Base-by-base conservation (phyloP, 139 green algal species). In the Coelastrella sp. region DNA sequence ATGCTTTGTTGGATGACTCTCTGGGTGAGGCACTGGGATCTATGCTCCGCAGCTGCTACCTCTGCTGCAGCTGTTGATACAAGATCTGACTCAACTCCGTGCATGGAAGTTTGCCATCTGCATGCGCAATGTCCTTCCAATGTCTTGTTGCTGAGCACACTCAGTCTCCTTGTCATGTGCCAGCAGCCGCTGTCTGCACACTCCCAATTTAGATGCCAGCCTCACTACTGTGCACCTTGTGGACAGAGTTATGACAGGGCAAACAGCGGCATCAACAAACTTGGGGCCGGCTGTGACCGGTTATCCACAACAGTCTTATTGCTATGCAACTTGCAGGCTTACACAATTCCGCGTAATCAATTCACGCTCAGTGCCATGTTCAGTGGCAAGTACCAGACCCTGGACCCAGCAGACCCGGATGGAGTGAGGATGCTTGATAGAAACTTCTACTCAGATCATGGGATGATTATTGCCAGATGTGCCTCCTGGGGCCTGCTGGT, bases 1-100 rank as follows among this genome's bases (percentile, higher is more conserved):
- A n/a, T 78, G 63, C 83, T 88, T 22, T 76, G 60, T 65, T 76
- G 59, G 60, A 80, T 88, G 83, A 68, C 25, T 14, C 83, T 88
- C 17, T 80, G 63, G 83, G 83, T 88, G 83, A 70, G 79, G 63
- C 63, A 72, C 12, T 22, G 63, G 63, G 63, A 14, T 72, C 12
- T 3, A 72, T 49, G 35, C 35, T 49, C 35, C 3, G 35, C 35
- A 49, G 35, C 35, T 49, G 35, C 35, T 49, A 49, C 35, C 19
- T 19, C 66, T 3, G 66, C 66, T 75, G 66, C 66, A 49, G 35
- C 35, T 49, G 35, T 49, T 49, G 35, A 3, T 49, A 49, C 35
- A 49, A 49, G 35, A 49, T 49, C 35, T 49, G 35, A 49, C 35
- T 49, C 35, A 49, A 49, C 35, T 49, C 35, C 35, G 3, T 49